phyloP scores from a whole-genome alignment of 1,284 basidiomycete species.

The Cystobasidiaceae sp. region DNA sequence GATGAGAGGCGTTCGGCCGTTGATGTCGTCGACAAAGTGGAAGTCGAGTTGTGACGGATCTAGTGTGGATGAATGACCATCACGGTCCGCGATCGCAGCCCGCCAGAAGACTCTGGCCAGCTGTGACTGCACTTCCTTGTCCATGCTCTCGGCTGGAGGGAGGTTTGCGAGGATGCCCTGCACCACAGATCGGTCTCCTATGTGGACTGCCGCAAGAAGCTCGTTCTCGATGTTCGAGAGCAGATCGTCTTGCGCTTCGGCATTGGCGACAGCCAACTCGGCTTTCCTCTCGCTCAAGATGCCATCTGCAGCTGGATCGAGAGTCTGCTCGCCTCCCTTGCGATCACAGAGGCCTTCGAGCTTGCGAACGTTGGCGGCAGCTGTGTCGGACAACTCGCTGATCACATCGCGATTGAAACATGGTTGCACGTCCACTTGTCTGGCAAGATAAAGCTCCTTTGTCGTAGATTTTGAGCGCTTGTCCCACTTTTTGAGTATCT shows the following conservation, averaged over 20 bases:
- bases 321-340: slow-evolving; percentile 48
- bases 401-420: slow-evolving; percentile 98
- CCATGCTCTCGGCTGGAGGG: slow-evolving; percentile 7
- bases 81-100: slow-evolving; percentile 66
- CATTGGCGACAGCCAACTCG: slow-evolving; percentile 23
- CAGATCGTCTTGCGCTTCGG: slow-evolving; percentile 48
- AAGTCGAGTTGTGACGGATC: slow-evolving; percentile 74
- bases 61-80: slow-evolving; percentile 46
- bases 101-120: slow-evolving; percentile 75
- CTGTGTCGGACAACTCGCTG: slow-evolving; percentile 89
- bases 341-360: slow-evolving; percentile 60
- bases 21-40: slow-evolving; percentile 91
- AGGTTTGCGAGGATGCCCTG: slow-evolving; percentile 34
- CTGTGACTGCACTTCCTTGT: slow-evolving; percentile 17
- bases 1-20: slow-evolving; percentile 90
- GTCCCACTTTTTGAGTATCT: slow-evolving; percentile 99
- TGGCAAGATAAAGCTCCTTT: slow-evolving; percentile 91
- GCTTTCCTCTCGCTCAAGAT: slow-evolving; percentile 25
- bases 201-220: slow-evolving; percentile 52
- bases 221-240: slow-evolving; percentile 83
- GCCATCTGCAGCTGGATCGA: slow-evolving; percentile 34
- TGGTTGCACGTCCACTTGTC: slow-evolving; percentile 97
- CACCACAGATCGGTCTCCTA: slow-evolving; percentile 32
- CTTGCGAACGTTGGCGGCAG: slow-evolving; percentile 86
- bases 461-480: slow-evolving; percentile 90